Percentiles rank a stretch among this genome's conserved stretches.
These are phyloP conservation scores for Dipsacomyces acuminosporus DNA, from an alignment of 371 early-diverging fungal species.

Conservation along the genomic window DNA sequence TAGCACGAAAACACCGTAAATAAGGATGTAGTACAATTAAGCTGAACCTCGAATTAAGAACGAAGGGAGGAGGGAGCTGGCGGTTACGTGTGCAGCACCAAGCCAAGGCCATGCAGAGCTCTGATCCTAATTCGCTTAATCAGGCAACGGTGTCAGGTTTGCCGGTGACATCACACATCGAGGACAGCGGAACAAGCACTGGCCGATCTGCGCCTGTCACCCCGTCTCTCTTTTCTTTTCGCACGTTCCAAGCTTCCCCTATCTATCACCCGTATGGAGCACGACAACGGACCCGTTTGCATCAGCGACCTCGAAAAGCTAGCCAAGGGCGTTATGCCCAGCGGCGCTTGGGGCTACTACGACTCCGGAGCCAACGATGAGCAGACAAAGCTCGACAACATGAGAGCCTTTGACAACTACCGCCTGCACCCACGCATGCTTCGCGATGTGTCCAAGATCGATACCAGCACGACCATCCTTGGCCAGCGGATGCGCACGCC, in stretches of 20 bases:
- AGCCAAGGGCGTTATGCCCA: conserved; percentile 27
- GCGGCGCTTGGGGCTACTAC: conserved; percentile 80
- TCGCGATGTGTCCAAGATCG: conserved; percentile 64
- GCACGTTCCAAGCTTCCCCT: neutral
- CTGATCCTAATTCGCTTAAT: no score
- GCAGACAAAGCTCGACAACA: conserved; percentile 76
- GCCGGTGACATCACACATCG: no score
- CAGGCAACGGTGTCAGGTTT: no score
- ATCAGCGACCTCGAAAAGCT: conserved; percentile 41
- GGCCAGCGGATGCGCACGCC: conserved; percentile 52
- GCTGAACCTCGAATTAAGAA: no score
- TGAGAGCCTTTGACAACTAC: conserved; percentile 39
- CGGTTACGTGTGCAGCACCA: no score
- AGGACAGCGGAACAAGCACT: no score
- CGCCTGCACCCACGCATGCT: conserved; percentile 69
- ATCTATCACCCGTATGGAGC: conserved; percentile 3
- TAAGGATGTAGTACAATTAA: no score
- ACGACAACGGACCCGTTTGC: conserved; percentile 25
- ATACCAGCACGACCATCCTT: conserved; percentile 59
- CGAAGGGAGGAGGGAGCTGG: no score
- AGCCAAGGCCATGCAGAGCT: no score
- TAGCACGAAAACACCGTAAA: no score
- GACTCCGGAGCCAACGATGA: conserved; percentile 79
- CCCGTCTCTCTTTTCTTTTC: neutral
- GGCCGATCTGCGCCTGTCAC: no score